phyloP scores from a whole-genome alignment of 1,139 yeast species.

The Pichia sp. region DNA sequence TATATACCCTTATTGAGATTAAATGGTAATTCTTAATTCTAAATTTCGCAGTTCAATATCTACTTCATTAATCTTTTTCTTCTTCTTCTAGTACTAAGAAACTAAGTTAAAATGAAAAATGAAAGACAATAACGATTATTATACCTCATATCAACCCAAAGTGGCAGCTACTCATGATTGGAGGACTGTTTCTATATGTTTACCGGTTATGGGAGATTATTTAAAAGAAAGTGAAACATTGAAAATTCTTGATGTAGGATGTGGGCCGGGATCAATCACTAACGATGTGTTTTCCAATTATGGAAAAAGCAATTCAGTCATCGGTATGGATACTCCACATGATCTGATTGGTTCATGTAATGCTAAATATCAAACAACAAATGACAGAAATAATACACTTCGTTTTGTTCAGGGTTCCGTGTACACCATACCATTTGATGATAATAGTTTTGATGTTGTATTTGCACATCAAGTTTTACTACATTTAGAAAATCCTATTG shows the following conservation, averaged over 20 bases:
- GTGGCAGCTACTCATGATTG: constrained; percentile 4
- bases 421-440: constrained; percentile 4
- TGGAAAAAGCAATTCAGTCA: not conserved
- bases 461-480: constrained; percentile 7
- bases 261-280: constrained; percentile 11
- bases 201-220: not conserved
- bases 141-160: constrained; percentile 16
- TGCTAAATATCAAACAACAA: not conserved
- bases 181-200: not conserved
- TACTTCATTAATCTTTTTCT: too few relatives aligned
- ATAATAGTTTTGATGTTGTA: constrained; percentile 8
- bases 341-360: constrained; percentile 1
- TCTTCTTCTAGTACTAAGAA: too few relatives aligned
- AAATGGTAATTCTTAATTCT: too few relatives aligned
- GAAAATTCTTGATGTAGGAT: constrained; percentile 9
- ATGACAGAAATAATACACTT: not conserved
- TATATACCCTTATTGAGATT: too few relatives aligned
- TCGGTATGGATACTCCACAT: constrained; percentile 4
- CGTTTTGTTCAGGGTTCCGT: constrained; percentile 2
- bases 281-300: constrained; percentile 3
- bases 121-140: constrained; percentile 2
- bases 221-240: not conserved
- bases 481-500: constrained; percentile 3
- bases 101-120: too few relatives aligned
- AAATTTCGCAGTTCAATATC: too few relatives aligned